Conservation (phyloP, 495 filamentous ascomycete genomes). For the Xylaria cubensis region DNA sequence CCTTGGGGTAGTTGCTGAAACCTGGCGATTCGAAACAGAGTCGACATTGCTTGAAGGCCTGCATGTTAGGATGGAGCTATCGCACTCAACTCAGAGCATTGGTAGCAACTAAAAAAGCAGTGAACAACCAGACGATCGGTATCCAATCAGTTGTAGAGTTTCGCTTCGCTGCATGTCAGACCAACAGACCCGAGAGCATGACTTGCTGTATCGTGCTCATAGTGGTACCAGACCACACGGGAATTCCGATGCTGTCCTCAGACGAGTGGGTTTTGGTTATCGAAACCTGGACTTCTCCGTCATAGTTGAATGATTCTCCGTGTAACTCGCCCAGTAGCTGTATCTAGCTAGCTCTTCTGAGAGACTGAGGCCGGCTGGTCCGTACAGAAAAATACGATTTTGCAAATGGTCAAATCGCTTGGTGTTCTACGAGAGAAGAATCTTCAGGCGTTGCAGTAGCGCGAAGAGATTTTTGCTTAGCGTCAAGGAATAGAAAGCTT, state of each 20-base stretch:
- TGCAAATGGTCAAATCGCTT: neutral
- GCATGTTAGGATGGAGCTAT: neutral
- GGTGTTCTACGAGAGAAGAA: neutral
- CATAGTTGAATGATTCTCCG: neutral
- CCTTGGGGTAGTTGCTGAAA: neutral
- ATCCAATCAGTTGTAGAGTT: neutral
- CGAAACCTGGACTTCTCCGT: neutral
- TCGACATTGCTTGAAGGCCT: neutral
- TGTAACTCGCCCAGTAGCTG: neutral
- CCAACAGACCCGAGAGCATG: neutral
- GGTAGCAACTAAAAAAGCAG: neutral
- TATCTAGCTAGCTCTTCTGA: neutral
- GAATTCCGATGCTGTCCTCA: neutral
- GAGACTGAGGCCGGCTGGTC: neutral
- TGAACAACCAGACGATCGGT: neutral
- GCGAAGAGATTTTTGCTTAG: constrained; percentile 20
- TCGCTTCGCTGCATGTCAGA: neutral
- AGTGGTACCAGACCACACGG: neutral
- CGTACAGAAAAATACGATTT: neutral
- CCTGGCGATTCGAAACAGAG: neutral
- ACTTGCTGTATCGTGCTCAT: neutral
- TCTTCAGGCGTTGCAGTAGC: neutral
- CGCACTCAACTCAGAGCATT: neutral
- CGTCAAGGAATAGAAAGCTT: constrained; percentile 16
- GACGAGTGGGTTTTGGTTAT: neutral